These are phyloP conservation scores for Myriosclerotinia scirpicola DNA, from an alignment of 2,329 filamentous ascomycete genomes.

Conservation along the genomic window DNA sequence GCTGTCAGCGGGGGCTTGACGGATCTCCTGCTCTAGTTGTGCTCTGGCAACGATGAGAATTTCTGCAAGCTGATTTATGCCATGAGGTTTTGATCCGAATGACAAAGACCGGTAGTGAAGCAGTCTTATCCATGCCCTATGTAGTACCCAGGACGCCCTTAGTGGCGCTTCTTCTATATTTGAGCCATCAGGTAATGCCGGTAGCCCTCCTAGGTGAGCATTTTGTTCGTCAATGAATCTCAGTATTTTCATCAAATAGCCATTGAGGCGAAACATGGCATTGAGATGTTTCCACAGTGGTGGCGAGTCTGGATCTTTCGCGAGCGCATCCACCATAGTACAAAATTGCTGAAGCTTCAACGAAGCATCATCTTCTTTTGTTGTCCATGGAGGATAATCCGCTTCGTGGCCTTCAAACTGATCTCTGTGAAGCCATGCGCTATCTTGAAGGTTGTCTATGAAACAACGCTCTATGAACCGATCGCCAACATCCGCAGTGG, in stretches of 20 bases:
- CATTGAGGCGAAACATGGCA: constrained; percentile 15
- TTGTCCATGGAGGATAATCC: constrained; percentile 13
- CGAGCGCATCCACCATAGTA: constrained; percentile 8
- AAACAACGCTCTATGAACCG: constrained; percentile 2
- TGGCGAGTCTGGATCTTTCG: background rate
- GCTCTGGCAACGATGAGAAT: constrained; percentile 13
- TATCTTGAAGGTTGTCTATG: background rate
- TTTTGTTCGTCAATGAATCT: constrained; percentile 17
- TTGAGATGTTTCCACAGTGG: constrained; percentile 8
- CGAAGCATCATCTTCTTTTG: background rate
- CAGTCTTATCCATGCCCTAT: constrained; percentile 27
- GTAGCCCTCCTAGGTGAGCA: background rate
- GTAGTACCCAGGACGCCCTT: constrained; percentile 25
- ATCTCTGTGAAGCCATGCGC: background rate
- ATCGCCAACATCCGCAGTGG: constrained; percentile 4
- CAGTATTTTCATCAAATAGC: constrained; percentile 9
- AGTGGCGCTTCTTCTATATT: constrained; percentile 10
- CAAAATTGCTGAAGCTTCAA: constrained; percentile 4
- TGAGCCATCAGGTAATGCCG: constrained; percentile 21
- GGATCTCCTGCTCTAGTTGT: constrained; percentile 22
- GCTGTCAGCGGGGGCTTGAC: background rate
- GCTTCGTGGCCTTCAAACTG: constrained; percentile 14
- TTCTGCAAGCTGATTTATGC: constrained; percentile 14
- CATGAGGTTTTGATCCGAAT: constrained; percentile 2
- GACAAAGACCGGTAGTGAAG: constrained; percentile 28